Evolutionary conservation across 495 filamentous ascomycete species (phyloP).

Genomic region (Xylaria sp.): DNA sequence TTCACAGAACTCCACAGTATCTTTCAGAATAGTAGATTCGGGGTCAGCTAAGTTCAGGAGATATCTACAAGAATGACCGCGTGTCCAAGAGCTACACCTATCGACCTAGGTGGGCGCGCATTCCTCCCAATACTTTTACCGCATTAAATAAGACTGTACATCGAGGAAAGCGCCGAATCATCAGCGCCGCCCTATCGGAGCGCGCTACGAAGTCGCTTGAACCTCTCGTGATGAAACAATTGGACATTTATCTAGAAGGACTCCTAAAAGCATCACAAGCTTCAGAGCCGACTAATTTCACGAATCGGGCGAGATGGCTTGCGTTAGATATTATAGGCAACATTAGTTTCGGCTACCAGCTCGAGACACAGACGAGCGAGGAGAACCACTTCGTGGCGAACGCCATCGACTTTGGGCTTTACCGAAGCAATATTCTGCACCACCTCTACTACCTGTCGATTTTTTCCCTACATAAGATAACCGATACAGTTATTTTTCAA

Average conservation of each 20-base stretch:
- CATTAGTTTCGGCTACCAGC: slow-evolving; percentile 27
- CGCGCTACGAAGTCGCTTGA: slow-evolving; percentile 28
- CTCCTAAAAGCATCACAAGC: background rate
- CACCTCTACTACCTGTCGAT: slow-evolving; percentile 3
- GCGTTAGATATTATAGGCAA: slow-evolving; percentile 24
- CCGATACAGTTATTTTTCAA: background rate
- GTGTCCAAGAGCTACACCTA: background rate
- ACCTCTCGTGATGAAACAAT: slow-evolving; percentile 23
- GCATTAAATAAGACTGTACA: slow-evolving; percentile 22
- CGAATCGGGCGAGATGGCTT: slow-evolving; percentile 10
- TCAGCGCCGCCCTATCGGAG: slow-evolving; percentile 27
- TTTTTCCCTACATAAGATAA: background rate
- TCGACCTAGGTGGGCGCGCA: background rate
- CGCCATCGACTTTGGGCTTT: slow-evolving; percentile 13
- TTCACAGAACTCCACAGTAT: background rate
- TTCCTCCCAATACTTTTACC: slow-evolving; percentile 5
- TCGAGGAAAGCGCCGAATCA: slow-evolving; percentile 27
- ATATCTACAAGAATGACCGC: slow-evolving; percentile 7
- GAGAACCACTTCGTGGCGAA: slow-evolving; percentile 22
- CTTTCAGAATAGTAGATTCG: background rate
- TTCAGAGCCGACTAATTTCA: background rate
- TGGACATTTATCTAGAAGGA: background rate
- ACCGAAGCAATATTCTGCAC: slow-evolving; percentile 21
- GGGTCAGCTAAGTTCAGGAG: background rate
- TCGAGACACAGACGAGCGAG: slow-evolving; percentile 25